These are phyloP conservation scores for Nepenthes mirabilis DNA, from an alignment of 148 eudicot species.

Conservation along the genomic window DNA sequence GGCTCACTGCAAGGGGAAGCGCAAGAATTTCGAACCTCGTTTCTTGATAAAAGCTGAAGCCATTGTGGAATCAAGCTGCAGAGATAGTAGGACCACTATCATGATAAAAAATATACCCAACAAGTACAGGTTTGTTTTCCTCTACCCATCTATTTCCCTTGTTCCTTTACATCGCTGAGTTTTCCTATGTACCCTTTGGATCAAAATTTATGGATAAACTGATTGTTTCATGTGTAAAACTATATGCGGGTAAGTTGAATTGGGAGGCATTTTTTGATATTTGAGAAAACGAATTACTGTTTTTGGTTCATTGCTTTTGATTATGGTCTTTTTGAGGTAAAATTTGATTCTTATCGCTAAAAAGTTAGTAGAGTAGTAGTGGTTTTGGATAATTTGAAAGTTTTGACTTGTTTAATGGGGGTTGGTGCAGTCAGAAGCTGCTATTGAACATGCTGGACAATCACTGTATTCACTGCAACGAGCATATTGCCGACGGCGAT, in stretches of 20 bases:
- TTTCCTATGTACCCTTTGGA: too few species aligned
- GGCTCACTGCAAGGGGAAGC: neutral
- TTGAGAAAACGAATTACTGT: neutral
- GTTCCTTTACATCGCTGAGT: neutral
- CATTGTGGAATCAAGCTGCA: slow-evolving; percentile 19
- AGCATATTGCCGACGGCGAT: slow-evolving; percentile 35
- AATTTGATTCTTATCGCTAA: too few species aligned
- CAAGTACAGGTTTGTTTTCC: slow-evolving; percentile 59
- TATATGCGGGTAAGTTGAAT: too few species aligned
- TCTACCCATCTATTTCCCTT: neutral
- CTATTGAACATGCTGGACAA: slow-evolving; percentile 93
- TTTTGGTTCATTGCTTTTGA: neutral
- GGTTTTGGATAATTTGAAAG: neutral
- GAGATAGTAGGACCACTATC: slow-evolving; percentile 76
- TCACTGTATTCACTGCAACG: slow-evolving; percentile 97
- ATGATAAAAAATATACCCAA: slow-evolving; percentile 98
- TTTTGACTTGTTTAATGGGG: neutral
- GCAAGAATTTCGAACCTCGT: slow-evolving; percentile 46
- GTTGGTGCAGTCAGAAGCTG: slow-evolving; percentile 67
- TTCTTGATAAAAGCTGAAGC: slow-evolving; percentile 70
- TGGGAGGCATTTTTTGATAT: too few species aligned
- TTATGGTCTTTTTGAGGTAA: too few species aligned
- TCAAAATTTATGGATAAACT: too few species aligned
- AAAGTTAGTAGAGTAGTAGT: neutral
- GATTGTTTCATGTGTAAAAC: too few species aligned